A percentile compares a stretch with the other conserved stretches of the same genome.
Evolutionary conservation across 768 basidiomycete species (phyloP).

Genomic region (Mycena polygramma): DNA sequence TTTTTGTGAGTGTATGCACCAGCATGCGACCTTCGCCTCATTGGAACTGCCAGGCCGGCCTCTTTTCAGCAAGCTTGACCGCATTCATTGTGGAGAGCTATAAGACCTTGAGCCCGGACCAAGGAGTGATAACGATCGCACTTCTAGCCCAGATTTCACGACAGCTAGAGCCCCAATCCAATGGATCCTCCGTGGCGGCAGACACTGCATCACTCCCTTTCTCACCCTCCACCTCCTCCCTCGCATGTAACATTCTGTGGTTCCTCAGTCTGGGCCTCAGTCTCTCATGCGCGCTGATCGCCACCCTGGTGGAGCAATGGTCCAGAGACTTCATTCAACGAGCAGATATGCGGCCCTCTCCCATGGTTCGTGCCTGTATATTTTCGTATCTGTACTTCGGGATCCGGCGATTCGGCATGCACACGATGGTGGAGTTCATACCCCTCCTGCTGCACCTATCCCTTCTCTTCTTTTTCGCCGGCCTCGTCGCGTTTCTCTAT

Average conservation of each 20-base stretch:
- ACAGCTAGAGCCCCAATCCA: not conserved
- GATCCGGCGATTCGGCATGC: constrained; percentile 8
- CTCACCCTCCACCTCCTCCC: not conserved
- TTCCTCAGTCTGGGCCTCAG: constrained; percentile 14
- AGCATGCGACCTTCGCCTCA: no score
- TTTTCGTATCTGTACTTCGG: constrained; percentile 12
- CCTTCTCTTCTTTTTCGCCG: constrained; percentile 23
- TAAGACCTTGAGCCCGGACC: constrained; percentile 2
- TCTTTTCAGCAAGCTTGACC: constrained; percentile 22
- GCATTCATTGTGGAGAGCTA: not conserved
- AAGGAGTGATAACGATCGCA: not conserved
- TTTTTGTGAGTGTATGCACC: no score
- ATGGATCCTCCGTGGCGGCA: not conserved
- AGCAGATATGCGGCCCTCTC: not conserved
- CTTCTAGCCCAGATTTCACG: constrained; percentile 4
- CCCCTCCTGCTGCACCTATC: not conserved
- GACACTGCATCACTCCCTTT: not conserved
- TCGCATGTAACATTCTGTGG: constrained; percentile 13
- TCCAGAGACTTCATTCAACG: constrained; percentile 8
- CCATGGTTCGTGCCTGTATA: constrained; percentile 4
- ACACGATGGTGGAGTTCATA: not conserved
- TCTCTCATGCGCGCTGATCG: constrained; percentile 20
- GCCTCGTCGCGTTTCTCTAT: constrained; percentile 15
- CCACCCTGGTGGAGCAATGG: constrained; percentile 30
- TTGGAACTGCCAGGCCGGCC: constrained; percentile 7